phyloP scores from a whole-genome alignment of 768 basidiomycete genomes.

The Daedaleopsis sinensis region DNA sequence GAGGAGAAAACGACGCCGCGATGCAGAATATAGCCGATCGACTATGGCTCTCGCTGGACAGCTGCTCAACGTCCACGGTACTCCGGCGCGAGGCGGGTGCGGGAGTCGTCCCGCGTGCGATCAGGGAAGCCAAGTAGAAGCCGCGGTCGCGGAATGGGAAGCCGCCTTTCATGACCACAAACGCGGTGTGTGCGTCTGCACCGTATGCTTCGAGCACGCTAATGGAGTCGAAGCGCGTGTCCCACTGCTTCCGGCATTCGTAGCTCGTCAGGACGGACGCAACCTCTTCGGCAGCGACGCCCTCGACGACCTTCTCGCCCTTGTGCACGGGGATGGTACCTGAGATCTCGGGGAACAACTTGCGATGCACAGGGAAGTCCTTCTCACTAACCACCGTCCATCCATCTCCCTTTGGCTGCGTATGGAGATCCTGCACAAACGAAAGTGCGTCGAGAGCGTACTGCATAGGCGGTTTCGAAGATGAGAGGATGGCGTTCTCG shows the following conservation, averaged over 20 bases:
- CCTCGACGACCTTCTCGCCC: constrained; percentile 90
- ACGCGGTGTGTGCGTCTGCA: constrained; percentile 69
- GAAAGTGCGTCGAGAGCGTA: constrained; percentile 82
- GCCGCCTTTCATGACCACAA: constrained; percentile 71
- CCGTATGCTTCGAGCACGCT: constrained; percentile 77
- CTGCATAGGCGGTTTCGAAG: constrained; percentile 72
- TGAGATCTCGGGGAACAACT: constrained; percentile 77
- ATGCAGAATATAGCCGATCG: constrained; percentile 80
- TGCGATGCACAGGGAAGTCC: constrained; percentile 74
- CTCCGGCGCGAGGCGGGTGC: constrained; percentile 43
- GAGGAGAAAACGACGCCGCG: constrained; percentile 78
- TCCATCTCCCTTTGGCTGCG: constrained; percentile 52
- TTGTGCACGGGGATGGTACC: constrained; percentile 82
- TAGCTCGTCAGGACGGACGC: constrained; percentile 70
- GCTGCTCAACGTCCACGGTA: constrained; percentile 39
- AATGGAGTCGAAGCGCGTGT: constrained; percentile 79
- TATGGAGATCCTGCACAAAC: constrained; percentile 76
- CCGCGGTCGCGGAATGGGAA: constrained; percentile 93
- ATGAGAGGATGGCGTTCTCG: constrained; percentile 47
- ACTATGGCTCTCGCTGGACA: constrained; percentile 31
- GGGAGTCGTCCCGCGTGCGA: constrained; percentile 53
- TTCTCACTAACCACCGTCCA: constrained; percentile 84
- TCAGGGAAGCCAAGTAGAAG: constrained; percentile 77
- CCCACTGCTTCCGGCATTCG: constrained; percentile 81
- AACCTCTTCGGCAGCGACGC: constrained; percentile 91